phyloP scores from a whole-genome alignment of 2,329 filamentous ascomycete species.

The Tolypocladium endophyticum region DNA sequence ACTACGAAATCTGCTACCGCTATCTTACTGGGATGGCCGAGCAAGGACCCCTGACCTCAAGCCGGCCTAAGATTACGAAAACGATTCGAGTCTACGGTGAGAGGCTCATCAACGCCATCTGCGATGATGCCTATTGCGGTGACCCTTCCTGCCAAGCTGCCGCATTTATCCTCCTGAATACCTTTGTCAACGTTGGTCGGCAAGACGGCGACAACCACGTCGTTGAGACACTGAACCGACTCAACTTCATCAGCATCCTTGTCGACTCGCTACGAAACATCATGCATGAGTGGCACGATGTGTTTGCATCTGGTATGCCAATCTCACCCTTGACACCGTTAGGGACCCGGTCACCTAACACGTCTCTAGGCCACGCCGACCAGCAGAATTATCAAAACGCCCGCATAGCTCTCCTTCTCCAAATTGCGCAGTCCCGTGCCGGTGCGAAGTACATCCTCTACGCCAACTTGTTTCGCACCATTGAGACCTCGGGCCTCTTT shows the following conservation, averaged over 20 bases:
- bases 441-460: conserved; percentile 84
- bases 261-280: conserved; percentile 79
- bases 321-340: not conserved
- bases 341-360: not conserved
- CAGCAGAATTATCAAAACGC: conserved; percentile 51
- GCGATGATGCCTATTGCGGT: conserved; percentile 85
- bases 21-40: conserved; percentile 65
- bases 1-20: conserved; percentile 85
- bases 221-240: conserved; percentile 66
- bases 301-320: conserved; percentile 41
- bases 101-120: conserved; percentile 73
- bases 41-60: conserved; percentile 34
- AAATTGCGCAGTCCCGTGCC: conserved; percentile 71
- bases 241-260: conserved; percentile 86
- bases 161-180: conserved; percentile 73
- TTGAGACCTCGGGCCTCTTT: conserved; percentile 79
- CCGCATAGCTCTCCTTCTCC: conserved; percentile 70
- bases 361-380: conserved; percentile 25
- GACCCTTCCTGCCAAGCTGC: conserved; percentile 74
- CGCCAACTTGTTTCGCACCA: conserved; percentile 71
- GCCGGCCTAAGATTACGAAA: conserved; percentile 56
- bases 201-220: conserved; percentile 63
- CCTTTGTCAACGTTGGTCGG: conserved; percentile 63
- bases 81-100: conserved; percentile 60
- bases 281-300: conserved; percentile 57